Percentiles rank a stretch among this genome's conserved stretches.
phyloP scores from a whole-genome alignment of 805 yeast genomes.

The Blastobotrys terrestris region DNA sequence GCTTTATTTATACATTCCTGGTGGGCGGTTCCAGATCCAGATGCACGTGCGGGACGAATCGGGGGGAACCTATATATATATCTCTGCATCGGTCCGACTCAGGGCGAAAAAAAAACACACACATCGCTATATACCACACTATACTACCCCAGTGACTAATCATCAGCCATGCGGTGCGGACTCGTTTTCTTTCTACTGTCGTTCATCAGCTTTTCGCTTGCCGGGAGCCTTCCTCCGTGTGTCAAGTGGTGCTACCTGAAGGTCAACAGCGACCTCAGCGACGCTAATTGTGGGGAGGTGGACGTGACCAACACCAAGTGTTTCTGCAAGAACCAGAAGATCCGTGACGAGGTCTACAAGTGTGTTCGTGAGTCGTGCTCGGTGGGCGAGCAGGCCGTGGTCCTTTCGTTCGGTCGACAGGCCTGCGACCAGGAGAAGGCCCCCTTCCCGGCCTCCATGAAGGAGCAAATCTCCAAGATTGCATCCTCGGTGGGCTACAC shows the following conservation, averaged over 20 bases:
- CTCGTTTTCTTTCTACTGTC: not conserved
- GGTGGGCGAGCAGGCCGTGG: not conserved
- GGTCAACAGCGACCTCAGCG: not conserved
- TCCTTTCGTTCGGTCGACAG: not conserved
- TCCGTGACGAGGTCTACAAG: not conserved
- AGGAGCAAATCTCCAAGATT: not conserved
- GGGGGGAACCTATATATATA: too few relatives aligned
- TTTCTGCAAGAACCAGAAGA: not conserved
- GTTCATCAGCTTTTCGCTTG: not conserved
- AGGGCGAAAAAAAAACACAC: not conserved
- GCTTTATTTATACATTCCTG: too few relatives aligned
- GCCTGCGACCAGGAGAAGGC: not conserved
- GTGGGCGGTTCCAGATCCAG: too few relatives aligned
- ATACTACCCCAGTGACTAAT: too few relatives aligned
- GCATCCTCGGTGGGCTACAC: not conserved
- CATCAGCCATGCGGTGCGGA: not conserved
- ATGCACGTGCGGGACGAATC: too few relatives aligned
- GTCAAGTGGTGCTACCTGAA: not conserved
- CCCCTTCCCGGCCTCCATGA: not conserved
- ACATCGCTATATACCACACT: not conserved
- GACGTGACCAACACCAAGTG: not conserved
- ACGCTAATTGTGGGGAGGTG: not conserved
- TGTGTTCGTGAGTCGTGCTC: not conserved
- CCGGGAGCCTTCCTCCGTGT: not conserved
- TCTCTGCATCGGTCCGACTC: too few relatives aligned